Conservation (phyloP, 768 basidiomycete species). For the Amanita thiersii region DNA sequence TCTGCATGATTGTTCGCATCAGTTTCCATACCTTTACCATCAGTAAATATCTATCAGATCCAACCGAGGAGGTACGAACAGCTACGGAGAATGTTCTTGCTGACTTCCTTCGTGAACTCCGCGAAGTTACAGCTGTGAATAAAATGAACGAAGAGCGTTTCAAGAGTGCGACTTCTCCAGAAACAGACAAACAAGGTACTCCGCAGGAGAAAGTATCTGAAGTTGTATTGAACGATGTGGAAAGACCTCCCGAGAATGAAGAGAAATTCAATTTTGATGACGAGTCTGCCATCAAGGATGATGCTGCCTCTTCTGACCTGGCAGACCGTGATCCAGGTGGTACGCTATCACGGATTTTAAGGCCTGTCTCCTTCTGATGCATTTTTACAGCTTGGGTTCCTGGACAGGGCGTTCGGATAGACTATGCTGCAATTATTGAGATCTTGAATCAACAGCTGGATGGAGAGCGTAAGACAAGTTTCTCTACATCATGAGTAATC, state of each 20-base stretch:
- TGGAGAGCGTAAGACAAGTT: conserved; percentile 57
- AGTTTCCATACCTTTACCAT: conserved; percentile 1
- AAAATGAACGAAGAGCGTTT: conserved; percentile 51
- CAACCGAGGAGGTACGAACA: conserved; percentile 85
- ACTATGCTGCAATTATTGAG: conserved; percentile 88
- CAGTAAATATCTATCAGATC: conserved; percentile 94
- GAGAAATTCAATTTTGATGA: conserved; percentile 29
- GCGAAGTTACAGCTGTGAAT: conserved; percentile 72
- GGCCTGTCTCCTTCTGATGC: conserved; percentile 6
- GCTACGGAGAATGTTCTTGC: conserved; percentile 86
- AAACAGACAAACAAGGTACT: conserved; percentile 32
- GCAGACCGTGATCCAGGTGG: conserved; percentile 61
- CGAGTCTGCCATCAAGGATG: conserved; percentile 34
- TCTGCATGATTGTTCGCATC: conserved; percentile 6
- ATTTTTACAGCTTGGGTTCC: conserved; percentile 68
- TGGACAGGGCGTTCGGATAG: conserved; percentile 88
- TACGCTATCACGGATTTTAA: conserved; percentile 21
- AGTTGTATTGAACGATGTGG: conserved; percentile 36
- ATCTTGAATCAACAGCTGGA: conserved; percentile 86
- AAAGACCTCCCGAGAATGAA: conserved; percentile 48
- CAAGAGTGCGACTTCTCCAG: conserved; percentile 33
- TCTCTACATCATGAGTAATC: conserved; percentile 3
- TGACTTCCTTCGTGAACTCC: conserved; percentile 87
- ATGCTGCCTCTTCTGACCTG: conserved; percentile 31
- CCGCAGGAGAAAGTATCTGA: conserved; percentile 49